A percentile compares a stretch with the other conserved stretches of the same genome.
These are phyloP conservation scores for Pythium myriotylum DNA, from an alignment of 352 stramenopile species.

Conservation along the genomic window DNA sequence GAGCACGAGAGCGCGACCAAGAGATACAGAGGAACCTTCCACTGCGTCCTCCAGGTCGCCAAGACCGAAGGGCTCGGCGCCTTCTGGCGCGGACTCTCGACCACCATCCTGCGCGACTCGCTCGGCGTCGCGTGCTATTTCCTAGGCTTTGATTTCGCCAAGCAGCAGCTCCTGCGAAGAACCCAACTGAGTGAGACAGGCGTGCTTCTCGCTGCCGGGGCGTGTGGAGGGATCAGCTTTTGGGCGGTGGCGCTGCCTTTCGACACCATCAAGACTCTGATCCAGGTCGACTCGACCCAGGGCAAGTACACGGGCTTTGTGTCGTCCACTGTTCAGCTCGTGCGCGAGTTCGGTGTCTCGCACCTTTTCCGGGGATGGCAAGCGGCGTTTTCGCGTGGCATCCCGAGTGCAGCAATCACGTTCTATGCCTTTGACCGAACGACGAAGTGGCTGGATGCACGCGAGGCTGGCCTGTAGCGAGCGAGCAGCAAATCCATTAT, in stretches of 20 bases:
- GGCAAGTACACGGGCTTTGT: conserved; percentile 55
- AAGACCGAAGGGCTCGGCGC: conserved; percentile 54
- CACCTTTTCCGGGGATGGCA: conserved; percentile 83
- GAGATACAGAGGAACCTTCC: conserved; percentile 52
- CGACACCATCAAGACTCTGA: conserved; percentile 85
- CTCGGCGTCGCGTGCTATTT: conserved; percentile 88
- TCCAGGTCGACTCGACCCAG: conserved; percentile 61
- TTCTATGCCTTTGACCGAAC: conserved; percentile 80
- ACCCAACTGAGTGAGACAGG: conserved; percentile 45
- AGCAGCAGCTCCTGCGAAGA: conserved; percentile 32
- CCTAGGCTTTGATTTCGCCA: conserved; percentile 79
- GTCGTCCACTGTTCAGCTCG: conserved; percentile 35
- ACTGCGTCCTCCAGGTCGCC: conserved; percentile 66
- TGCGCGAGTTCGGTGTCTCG: conserved; percentile 56
- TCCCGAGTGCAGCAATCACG: conserved; percentile 78
- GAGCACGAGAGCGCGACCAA: conserved; percentile 45
- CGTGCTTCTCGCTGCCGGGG: conserved; percentile 63
- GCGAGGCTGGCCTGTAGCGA: conserved; percentile 26
- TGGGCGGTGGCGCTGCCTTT: conserved; percentile 85
- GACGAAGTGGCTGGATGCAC: conserved; percentile 50
- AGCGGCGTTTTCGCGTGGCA: conserved; percentile 73
- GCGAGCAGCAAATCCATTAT: not conserved
- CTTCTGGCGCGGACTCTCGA: conserved; percentile 78
- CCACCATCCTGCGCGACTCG: conserved; percentile 81
- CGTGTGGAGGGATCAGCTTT: conserved; percentile 82